Conservation (phyloP, 78 protist species). For the Cyanophora paradoxa region DNA sequence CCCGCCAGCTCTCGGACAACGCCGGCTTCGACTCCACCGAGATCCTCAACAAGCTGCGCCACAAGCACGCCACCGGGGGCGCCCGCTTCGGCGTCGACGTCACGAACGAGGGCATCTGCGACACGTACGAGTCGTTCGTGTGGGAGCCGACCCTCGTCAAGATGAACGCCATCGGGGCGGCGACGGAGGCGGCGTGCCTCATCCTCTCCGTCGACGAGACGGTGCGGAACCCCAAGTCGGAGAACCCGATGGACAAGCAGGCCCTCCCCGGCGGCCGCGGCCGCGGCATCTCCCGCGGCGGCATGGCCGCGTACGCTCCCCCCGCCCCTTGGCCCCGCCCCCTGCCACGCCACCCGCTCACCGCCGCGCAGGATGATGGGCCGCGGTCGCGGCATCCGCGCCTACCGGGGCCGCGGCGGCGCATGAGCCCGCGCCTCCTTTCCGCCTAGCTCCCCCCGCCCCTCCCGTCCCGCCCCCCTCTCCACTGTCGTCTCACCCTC, state of each 20-base stretch:
- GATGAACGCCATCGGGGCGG: conserved; percentile 90
- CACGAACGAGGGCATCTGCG: conserved; percentile 83
- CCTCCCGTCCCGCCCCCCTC: too few species aligned
- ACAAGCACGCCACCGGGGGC: conserved; percentile 67
- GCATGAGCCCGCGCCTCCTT: too few species aligned
- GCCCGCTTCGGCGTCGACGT: conserved; percentile 25
- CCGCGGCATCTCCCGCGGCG: conserved; percentile 37
- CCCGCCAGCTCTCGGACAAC: conserved; percentile 69
- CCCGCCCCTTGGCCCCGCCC: neutral
- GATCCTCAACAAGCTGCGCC: conserved; percentile 93
- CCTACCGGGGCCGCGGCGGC: too few species aligned
- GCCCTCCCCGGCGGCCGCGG: conserved; percentile 40
- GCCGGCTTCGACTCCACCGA: conserved; percentile 96
- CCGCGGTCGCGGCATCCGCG: too few species aligned
- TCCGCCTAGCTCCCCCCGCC: too few species aligned
- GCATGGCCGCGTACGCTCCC: too few species aligned
- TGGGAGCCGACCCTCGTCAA: conserved; percentile 97
- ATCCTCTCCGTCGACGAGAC: conserved; percentile 98
- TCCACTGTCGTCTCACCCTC: too few species aligned
- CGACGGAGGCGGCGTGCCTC: conserved; percentile 98
- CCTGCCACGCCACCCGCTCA: too few species aligned
- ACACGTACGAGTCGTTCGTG: conserved; percentile 84
- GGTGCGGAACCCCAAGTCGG: conserved; percentile 75
- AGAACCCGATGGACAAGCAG: conserved; percentile 59
- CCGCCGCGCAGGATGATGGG: too few species aligned